Conservation (phyloP, 2,329 filamentous ascomycete species). For the Fusarium sp. region DNA sequence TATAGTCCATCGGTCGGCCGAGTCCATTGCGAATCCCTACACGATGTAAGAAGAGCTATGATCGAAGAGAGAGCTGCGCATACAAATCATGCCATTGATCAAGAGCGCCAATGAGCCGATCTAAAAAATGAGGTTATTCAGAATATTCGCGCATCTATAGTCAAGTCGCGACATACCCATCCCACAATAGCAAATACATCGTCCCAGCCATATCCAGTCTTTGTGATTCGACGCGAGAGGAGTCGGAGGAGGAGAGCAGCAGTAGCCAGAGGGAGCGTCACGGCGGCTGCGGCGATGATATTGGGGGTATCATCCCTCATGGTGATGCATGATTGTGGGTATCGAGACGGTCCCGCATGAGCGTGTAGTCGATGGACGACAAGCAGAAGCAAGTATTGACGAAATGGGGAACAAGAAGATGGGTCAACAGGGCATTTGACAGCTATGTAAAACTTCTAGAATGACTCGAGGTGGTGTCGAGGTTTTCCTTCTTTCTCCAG, state of each 20-base stretch:
- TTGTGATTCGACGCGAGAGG: conserved; percentile 36
- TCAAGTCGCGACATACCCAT: conserved; percentile 25
- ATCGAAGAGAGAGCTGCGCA: neutral
- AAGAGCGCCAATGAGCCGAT: conserved; percentile 34
- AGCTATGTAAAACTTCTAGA: neutral
- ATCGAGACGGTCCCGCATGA: conserved; percentile 2
- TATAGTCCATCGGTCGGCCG: conserved; percentile 31
- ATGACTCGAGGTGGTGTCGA: conserved; percentile 1
- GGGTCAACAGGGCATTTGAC: neutral
- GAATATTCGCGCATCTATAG: neutral
- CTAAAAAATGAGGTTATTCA: conserved; percentile 9
- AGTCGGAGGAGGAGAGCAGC: conserved; percentile 32
- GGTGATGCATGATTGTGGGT: conserved; percentile 35
- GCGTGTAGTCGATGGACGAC: conserved; percentile 7
- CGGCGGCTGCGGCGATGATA: conserved; percentile 37
- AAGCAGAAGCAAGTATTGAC: neutral
- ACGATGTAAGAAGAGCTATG: neutral
- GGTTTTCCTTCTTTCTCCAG: conserved; percentile 8
- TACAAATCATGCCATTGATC: conserved; percentile 33
- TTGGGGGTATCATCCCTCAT: conserved; percentile 39
- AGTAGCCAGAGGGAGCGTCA: conserved; percentile 38
- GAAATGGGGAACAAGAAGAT: neutral
- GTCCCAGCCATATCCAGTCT: conserved; percentile 38
- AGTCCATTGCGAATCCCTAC: conserved; percentile 25
- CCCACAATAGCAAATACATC: conserved; percentile 37